Conservation (phyloP, 2,329 filamentous ascomycete species). For the Diaporthe sp. region DNA sequence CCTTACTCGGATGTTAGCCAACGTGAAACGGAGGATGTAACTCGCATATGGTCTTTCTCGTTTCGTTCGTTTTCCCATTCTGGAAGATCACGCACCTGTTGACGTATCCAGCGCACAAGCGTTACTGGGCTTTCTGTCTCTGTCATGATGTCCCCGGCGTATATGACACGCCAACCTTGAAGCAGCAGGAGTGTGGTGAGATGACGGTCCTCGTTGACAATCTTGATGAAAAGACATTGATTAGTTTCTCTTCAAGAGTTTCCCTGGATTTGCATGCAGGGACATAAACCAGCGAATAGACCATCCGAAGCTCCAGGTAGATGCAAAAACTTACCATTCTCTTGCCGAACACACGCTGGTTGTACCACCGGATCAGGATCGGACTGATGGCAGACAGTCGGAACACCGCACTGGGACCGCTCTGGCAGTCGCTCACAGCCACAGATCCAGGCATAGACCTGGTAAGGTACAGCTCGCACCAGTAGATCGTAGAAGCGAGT, state of each 20-base stretch:
- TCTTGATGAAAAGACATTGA: not conserved
- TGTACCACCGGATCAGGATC: conserved; percentile 53
- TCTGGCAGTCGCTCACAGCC: conserved; percentile 53
- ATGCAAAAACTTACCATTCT: conserved; percentile 44
- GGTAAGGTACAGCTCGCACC: conserved; percentile 53
- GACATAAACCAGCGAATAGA: no score
- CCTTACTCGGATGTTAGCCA: not conserved
- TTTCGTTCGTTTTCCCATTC: not conserved
- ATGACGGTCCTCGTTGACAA: conserved; percentile 56
- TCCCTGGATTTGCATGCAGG: no score
- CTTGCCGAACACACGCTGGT: conserved; percentile 52
- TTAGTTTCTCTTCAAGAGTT: not conserved
- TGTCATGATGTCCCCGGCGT: conserved; percentile 51
- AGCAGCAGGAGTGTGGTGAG: conserved; percentile 53
- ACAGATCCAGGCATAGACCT: conserved; percentile 45
- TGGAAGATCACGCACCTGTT: conserved; percentile 50
- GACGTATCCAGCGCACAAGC: conserved; percentile 51
- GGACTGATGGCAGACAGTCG: conserved; percentile 49
- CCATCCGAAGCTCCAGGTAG: no score
- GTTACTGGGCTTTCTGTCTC: conserved; percentile 54
- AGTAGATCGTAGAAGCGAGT: conserved; percentile 52
- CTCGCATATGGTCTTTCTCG: not conserved
- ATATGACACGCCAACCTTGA: conserved; percentile 52
- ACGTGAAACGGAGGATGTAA: no score
- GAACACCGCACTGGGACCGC: conserved; percentile 54